A percentile compares a stretch with the other conserved stretches of the same genome.
These are phyloP conservation scores for Sporothrix humicola DNA, from an alignment of 2,329 filamentous ascomycete genomes.

Conservation along the genomic window DNA sequence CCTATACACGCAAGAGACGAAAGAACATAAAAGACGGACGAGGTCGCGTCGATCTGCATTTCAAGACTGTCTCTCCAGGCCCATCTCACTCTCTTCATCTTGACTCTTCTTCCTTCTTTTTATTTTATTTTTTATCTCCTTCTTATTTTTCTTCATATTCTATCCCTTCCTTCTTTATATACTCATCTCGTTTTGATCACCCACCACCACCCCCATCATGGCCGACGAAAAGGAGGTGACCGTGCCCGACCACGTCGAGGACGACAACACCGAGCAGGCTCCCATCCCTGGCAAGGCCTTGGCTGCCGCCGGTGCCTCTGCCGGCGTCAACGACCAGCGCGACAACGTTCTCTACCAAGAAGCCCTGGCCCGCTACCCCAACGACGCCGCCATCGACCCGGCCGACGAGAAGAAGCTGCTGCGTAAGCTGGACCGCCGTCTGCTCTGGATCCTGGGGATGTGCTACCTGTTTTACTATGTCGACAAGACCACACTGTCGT, in stretches of 20 bases:
- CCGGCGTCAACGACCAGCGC: slow-evolving; percentile 1
- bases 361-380: slow-evolving; percentile 1
- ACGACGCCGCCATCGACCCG: slow-evolving; percentile 11
- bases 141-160: background rate
- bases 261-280: background rate
- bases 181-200: too few relatives aligned
- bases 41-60: background rate
- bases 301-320: background rate
- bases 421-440: slow-evolving; percentile 2
- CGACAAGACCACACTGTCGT: slow-evolving; percentile 12
- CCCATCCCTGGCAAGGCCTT: background rate
- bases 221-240: background rate
- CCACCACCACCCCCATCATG: background rate
- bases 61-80: background rate
- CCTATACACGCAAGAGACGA: too few relatives aligned
- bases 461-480: slow-evolving; percentile 11
- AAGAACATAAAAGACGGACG: too few relatives aligned
- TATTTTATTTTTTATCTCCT: background rate
- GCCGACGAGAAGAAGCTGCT: slow-evolving; percentile 1
- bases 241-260: slow-evolving; percentile 1
- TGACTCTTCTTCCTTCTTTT: background rate
- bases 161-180: background rate
- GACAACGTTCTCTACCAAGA: background rate
- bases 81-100: background rate
- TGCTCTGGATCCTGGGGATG: slow-evolving; percentile 15